Evolutionary conservation across 2,329 filamentous ascomycete species (phyloP).

Genomic region (Fusarium concolor): DNA sequence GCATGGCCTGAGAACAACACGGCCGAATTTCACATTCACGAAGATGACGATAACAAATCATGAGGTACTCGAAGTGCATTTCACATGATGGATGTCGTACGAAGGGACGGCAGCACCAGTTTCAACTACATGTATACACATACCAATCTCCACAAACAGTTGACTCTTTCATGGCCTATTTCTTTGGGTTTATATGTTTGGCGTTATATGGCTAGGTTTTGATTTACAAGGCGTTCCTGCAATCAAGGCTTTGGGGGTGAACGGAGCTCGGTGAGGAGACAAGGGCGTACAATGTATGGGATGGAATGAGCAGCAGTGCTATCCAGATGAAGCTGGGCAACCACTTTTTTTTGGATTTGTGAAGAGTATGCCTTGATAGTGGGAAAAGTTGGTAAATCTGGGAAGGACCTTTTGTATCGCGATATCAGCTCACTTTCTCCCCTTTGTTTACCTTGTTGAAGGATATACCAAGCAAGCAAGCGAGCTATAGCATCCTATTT

Average conservation of each 20-base stretch:
- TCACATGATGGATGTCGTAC: slow-evolving; percentile 17
- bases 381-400: slow-evolving; percentile 21
- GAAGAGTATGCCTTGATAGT: slow-evolving; percentile 17
- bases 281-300: slow-evolving; percentile 11
- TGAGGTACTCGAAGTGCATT: slow-evolving; percentile 21
- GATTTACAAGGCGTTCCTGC: slow-evolving; percentile 33
- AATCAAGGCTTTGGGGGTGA: slow-evolving; percentile 4
- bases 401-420: slow-evolving; percentile 28
- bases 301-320: slow-evolving; percentile 3
- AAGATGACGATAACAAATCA: slow-evolving; percentile 49
- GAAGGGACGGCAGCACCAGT: slow-evolving; percentile 4
- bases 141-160: not conserved
- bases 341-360: not conserved
- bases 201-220: slow-evolving; percentile 22
- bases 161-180: slow-evolving; percentile 8
- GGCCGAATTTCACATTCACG: slow-evolving; percentile 55
- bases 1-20: slow-evolving; percentile 52
- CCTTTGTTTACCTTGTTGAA: slow-evolving; percentile 32
- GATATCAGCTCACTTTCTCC: slow-evolving; percentile 29
- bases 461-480: slow-evolving; percentile 20
- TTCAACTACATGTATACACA: slow-evolving; percentile 15
- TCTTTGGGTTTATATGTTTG: slow-evolving; percentile 20
- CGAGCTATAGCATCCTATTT: slow-evolving; percentile 14
- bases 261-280: slow-evolving; percentile 1
- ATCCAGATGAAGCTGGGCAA: not conserved